phyloP scores from a whole-genome alignment of 148 eudicot genomes.

The Nepenthes gracilis region DNA sequence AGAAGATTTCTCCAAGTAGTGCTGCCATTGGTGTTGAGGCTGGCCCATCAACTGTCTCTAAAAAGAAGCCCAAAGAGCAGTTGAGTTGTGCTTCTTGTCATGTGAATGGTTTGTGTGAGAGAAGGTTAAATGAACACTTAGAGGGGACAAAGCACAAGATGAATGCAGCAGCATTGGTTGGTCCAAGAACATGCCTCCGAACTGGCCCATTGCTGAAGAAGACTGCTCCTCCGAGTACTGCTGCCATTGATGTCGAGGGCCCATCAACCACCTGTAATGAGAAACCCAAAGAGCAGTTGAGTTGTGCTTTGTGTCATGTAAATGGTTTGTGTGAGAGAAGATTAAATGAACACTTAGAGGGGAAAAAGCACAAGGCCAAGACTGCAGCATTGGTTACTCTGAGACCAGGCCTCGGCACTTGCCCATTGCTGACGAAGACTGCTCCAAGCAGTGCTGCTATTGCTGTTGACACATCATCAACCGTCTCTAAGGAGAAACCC shows the following conservation, averaged over 20 bases:
- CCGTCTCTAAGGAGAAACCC: too few species aligned
- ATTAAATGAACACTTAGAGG: constrained; percentile 42
- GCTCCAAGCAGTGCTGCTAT: not conserved
- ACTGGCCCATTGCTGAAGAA: constrained; percentile 27
- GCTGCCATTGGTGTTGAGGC: constrained; percentile 9
- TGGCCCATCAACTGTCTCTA: constrained; percentile 4
- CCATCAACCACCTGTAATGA: not conserved
- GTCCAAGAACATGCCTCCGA: constrained; percentile 21
- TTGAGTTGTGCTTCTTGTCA: constrained; percentile 59
- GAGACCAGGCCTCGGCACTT: constrained; percentile 25
- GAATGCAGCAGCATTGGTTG: constrained; percentile 20
- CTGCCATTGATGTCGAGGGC: constrained; percentile 1
- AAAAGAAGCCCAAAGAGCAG: constrained; percentile 28
- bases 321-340: constrained; percentile 18
- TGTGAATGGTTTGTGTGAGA: constrained; percentile 38
- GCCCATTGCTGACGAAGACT: constrained; percentile 20
- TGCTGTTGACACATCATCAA: too few species aligned
- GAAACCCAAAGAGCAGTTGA: not conserved
- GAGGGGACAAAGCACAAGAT: constrained; percentile 61
- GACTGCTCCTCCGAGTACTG: not conserved
- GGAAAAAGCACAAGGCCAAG: constrained; percentile 56
- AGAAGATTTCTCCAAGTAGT: not conserved
- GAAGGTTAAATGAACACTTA: constrained; percentile 37
- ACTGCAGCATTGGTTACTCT: constrained; percentile 20
- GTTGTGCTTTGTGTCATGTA: constrained; percentile 10